Evolutionary conservation across 345 rosid genomes (phyloP).

Genomic region (Arabidopsis suecica): DNA sequence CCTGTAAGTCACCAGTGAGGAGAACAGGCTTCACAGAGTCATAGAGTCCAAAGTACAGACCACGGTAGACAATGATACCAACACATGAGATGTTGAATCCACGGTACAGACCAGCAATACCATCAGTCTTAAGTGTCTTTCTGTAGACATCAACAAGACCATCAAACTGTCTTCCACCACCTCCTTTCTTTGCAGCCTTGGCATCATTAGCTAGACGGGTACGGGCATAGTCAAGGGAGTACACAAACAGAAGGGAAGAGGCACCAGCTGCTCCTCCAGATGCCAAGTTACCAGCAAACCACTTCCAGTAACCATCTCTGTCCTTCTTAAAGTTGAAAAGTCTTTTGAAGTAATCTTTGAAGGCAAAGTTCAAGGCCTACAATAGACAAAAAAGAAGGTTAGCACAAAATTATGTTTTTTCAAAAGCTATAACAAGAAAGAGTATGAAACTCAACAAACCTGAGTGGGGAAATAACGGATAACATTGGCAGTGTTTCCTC

Average conservation of each 20-base stretch:
- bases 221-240: conserved; percentile 82
- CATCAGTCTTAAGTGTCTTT: conserved; percentile 73
- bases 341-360: conserved; percentile 87
- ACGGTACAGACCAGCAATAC: conserved; percentile 83
- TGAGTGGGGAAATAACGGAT: conserved; percentile 93
- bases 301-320: conserved; percentile 83
- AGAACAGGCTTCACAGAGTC: conserved; percentile 85
- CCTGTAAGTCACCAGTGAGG: conserved; percentile 64
- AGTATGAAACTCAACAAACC: conserved; percentile 43
- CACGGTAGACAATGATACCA: conserved; percentile 83
- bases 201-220: conserved; percentile 86
- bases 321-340: conserved; percentile 85
- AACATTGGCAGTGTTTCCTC: conserved; percentile 90
- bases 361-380: conserved; percentile 90
- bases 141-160: conserved; percentile 79
- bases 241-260: conserved; percentile 77
- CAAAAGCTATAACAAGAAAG: background rate
- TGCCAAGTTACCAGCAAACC: conserved; percentile 90
- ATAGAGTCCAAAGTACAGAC: conserved; percentile 81
- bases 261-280: conserved; percentile 95
- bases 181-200: conserved; percentile 89
- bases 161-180: conserved; percentile 87
- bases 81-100: conserved; percentile 86
- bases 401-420: background rate
- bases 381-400: conserved; percentile 12